These are phyloP conservation scores for Brettanomyces sp. DNA, from an alignment of 805 yeast species.

Conservation along the genomic window DNA sequence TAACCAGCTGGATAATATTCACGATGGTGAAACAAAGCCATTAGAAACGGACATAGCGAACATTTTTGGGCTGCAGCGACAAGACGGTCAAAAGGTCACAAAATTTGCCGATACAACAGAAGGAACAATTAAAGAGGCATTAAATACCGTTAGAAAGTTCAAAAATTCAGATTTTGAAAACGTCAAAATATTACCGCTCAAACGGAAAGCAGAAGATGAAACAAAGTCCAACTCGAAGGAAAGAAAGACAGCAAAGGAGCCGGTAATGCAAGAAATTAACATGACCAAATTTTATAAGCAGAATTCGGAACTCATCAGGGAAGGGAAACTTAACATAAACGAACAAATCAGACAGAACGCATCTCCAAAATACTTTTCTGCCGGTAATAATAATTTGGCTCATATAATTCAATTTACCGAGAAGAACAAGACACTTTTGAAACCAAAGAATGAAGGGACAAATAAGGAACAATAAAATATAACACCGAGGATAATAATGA, in stretches of 20 bases:
- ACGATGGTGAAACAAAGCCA: too few relatives aligned
- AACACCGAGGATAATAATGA: too few relatives aligned
- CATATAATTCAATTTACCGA: conserved; percentile 23
- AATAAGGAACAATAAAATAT: too few relatives aligned
- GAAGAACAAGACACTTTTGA: conserved; percentile 17
- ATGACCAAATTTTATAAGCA: conserved; percentile 29
- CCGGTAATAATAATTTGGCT: conserved; percentile 25
- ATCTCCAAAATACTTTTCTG: conserved; percentile 17
- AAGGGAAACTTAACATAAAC: conserved; percentile 25
- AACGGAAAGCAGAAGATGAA: conserved; percentile 1
- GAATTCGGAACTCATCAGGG: conserved; percentile 21
- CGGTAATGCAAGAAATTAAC: conserved; percentile 23
- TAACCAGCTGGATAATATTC: too few relatives aligned
- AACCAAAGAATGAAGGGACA: background rate
- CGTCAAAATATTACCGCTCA: too few relatives aligned
- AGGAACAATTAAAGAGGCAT: background rate
- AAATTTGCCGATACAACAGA: background rate
- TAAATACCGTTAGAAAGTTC: background rate
- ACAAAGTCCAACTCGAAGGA: background rate
- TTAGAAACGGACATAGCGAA: too few relatives aligned
- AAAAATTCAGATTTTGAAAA: too few relatives aligned
- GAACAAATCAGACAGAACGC: conserved; percentile 10
- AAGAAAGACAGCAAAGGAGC: conserved; percentile 4
- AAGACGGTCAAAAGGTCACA: too few relatives aligned
- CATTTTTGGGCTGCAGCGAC: too few relatives aligned